Evolutionary conservation across 2,329 filamentous ascomycete genomes (phyloP).

Genomic region (Alternaria atra): DNA sequence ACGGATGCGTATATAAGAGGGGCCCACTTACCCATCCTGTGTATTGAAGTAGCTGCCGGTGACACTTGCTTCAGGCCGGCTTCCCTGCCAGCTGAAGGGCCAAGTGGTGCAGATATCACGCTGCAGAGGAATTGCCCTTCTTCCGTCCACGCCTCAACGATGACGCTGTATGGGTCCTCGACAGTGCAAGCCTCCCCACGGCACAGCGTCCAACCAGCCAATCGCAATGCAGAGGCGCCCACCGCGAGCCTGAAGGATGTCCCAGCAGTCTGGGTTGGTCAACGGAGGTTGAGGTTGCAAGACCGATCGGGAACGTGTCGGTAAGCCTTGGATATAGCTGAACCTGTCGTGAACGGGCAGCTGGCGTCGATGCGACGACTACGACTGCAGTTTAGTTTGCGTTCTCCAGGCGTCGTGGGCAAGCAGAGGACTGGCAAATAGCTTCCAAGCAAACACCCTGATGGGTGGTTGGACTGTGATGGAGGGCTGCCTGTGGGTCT

Average conservation of each 20-base stretch:
- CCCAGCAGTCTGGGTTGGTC: slow-evolving; percentile 33
- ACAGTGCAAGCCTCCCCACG: slow-evolving; percentile 41
- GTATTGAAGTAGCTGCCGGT: slow-evolving; percentile 35
- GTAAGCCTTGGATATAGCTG: slow-evolving; percentile 16
- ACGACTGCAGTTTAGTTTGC: background rate
- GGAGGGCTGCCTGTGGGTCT: slow-evolving; percentile 13
- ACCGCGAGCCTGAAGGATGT: slow-evolving; percentile 34
- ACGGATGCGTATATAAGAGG: slow-evolving; percentile 20
- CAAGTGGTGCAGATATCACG: slow-evolving; percentile 40
- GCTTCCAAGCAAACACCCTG: slow-evolving; percentile 20
- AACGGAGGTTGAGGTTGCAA: slow-evolving; percentile 33
- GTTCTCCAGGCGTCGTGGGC: background rate
- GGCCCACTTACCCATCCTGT: slow-evolving; percentile 42
- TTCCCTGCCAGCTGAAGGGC: slow-evolving; percentile 45
- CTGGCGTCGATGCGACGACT: background rate
- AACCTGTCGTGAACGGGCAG: slow-evolving; percentile 13
- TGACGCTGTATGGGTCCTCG: slow-evolving; percentile 42
- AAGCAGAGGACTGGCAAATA: background rate
- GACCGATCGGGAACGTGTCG: slow-evolving; percentile 29
- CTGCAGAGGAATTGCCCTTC: slow-evolving; percentile 49
- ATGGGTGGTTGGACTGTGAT: slow-evolving; percentile 21
- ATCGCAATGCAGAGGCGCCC: slow-evolving; percentile 34
- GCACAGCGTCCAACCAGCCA: slow-evolving; percentile 36
- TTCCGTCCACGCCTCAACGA: slow-evolving; percentile 28
- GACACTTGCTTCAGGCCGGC: slow-evolving; percentile 38